phyloP scores from a whole-genome alignment of 1,284 basidiomycete species.

The Trichosporon coremiiforme region DNA sequence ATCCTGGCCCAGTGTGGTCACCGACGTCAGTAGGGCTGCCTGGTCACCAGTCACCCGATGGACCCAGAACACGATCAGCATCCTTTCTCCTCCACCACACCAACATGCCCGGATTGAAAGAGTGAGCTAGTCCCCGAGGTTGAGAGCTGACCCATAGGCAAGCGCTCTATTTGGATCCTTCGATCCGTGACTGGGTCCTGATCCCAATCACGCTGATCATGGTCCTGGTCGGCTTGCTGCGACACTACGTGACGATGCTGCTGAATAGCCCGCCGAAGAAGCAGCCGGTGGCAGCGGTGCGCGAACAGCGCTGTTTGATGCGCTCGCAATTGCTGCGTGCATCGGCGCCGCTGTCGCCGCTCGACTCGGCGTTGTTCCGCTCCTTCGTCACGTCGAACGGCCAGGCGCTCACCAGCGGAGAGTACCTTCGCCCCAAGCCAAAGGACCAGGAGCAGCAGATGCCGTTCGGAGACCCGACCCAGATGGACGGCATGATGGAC shows the following conservation, averaged over 20 bases:
- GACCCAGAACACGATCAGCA: background rate
- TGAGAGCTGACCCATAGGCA: constrained; percentile 37
- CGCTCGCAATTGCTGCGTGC: constrained; percentile 80
- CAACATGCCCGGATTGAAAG: constrained; percentile 28
- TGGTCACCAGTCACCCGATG: background rate
- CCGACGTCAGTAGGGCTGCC: background rate
- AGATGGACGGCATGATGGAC: constrained; percentile 98
- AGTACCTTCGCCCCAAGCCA: constrained; percentile 75
- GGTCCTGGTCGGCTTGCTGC: constrained; percentile 89
- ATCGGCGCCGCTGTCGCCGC: constrained; percentile 76
- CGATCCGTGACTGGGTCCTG: constrained; percentile 64
- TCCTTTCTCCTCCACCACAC: background rate
- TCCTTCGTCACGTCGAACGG: constrained; percentile 73
- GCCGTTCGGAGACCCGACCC: constrained; percentile 74
- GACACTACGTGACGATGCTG: constrained; percentile 88
- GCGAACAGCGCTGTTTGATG: constrained; percentile 90
- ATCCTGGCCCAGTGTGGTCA: background rate
- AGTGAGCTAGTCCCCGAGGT: constrained; percentile 19
- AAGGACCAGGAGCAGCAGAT: constrained; percentile 61
- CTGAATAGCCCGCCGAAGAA: constrained; percentile 85
- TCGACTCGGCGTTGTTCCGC: constrained; percentile 72
- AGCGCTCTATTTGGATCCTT: constrained; percentile 9
- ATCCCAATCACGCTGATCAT: constrained; percentile 98
- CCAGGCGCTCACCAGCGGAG: constrained; percentile 70
- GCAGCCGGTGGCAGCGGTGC: constrained; percentile 71